Percentiles rank a stretch among this genome's conserved stretches.
phyloP scores from a whole-genome alignment of 768 basidiomycete species.

The Lactarius sp. region DNA sequence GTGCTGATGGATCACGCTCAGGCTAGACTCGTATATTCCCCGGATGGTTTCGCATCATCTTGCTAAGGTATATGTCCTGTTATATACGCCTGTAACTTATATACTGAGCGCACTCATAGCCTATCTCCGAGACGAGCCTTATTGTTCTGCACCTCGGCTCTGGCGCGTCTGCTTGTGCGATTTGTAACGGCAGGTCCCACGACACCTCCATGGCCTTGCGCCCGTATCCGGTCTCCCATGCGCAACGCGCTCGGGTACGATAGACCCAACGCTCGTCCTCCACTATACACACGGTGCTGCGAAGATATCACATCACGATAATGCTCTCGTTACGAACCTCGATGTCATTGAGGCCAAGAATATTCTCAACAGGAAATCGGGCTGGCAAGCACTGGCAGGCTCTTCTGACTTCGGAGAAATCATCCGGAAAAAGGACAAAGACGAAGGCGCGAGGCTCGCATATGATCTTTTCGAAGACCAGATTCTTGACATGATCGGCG shows the following conservation, averaged over 20 bases:
- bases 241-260: conserved; percentile 75
- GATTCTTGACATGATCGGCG: conserved; percentile 64
- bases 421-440: conserved; percentile 32
- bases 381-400: conserved; percentile 74
- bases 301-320: conserved; percentile 50
- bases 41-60: not conserved
- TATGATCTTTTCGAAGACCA: conserved; percentile 79
- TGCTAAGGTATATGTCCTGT: not conserved
- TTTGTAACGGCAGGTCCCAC: conserved; percentile 56
- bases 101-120: not conserved
- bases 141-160: not conserved
- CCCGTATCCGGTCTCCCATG: conserved; percentile 86
- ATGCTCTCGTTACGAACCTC: conserved; percentile 40
- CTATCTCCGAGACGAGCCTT: not conserved
- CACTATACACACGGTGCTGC: conserved; percentile 62
- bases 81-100: no score
- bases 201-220: conserved; percentile 91
- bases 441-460: conserved; percentile 50
- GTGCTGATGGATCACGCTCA: not conserved
- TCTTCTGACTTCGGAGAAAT: conserved; percentile 81
- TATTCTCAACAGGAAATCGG: conserved; percentile 69
- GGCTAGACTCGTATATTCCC: not conserved
- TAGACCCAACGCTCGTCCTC: conserved; percentile 87
- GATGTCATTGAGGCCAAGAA: conserved; percentile 61
- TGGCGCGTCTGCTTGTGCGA: not conserved